Evolutionary conservation across 345 rosid genomes (phyloP).

Genomic region (Euphorbia lathyris): DNA sequence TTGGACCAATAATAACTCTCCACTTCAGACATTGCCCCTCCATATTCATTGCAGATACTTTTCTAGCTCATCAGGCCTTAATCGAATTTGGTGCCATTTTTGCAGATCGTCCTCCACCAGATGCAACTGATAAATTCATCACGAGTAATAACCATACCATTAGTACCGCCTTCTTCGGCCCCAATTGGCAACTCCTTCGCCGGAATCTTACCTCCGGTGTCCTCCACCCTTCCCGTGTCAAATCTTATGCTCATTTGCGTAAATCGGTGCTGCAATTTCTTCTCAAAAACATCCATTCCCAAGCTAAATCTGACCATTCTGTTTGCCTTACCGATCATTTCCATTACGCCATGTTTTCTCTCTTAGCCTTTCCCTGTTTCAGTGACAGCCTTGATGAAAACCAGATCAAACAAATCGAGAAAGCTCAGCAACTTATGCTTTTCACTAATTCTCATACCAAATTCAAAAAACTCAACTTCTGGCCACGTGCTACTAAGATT

Average conservation of each 20-base stretch:
- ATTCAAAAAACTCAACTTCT: constrained; percentile 9
- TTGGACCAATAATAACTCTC: constrained; percentile 15
- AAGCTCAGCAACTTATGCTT: not conserved
- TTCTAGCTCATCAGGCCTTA: constrained; percentile 20
- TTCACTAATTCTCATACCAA: not conserved
- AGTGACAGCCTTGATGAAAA: constrained; percentile 19
- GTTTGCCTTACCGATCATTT: constrained; percentile 1
- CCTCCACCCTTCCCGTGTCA: constrained; percentile 23
- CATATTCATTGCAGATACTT: constrained; percentile 20
- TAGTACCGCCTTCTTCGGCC: constrained; percentile 5
- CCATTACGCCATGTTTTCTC: constrained; percentile 12
- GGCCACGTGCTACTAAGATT: constrained; percentile 10
- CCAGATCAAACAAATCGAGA: constrained; percentile 6
- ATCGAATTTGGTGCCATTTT: constrained; percentile 13
- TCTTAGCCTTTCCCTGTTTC: constrained; percentile 18
- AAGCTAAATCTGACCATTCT: not conserved
- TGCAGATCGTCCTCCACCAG: constrained; percentile 2
- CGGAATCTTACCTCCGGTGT: constrained; percentile 22
- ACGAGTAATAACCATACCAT: not conserved
- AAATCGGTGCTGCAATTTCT: constrained; percentile 11
- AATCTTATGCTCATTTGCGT: constrained; percentile 8
- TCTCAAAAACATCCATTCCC: not conserved
- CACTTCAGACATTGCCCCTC: constrained; percentile 4
- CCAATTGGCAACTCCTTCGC: constrained; percentile 22
- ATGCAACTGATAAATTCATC: not conserved